Evolutionary conservation across 306 rosid genomes (phyloP).

Genomic region (Crotalaria pallida): DNA sequence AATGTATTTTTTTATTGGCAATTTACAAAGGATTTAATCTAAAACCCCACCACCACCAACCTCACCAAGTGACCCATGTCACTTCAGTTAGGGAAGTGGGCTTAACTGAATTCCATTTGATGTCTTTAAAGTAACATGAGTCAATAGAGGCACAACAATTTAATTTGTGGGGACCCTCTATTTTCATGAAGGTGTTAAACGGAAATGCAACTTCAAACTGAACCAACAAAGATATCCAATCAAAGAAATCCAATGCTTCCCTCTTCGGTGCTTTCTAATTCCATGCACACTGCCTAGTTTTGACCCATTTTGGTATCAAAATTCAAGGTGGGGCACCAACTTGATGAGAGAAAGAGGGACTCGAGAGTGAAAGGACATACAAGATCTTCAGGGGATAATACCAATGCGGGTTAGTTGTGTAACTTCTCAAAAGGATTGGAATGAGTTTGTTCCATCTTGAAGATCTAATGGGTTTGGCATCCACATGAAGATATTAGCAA

Average conservation of each 20-base stretch:
- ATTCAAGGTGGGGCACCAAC: slow-evolving; percentile 58
- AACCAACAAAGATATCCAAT: slow-evolving; percentile 20
- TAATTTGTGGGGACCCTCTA: slow-evolving; percentile 12
- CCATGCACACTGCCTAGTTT: neutral
- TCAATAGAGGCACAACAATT: neutral
- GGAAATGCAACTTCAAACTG: slow-evolving; percentile 6
- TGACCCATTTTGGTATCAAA: slow-evolving; percentile 36
- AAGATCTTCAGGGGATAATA: slow-evolving; percentile 23
- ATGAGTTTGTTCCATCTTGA: slow-evolving; percentile 22
- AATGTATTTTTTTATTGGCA: neutral
- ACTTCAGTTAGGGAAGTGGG: slow-evolving; percentile 56
- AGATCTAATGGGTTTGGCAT: neutral
- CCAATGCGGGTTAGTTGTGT: slow-evolving; percentile 34
- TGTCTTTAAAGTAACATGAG: slow-evolving; percentile 16
- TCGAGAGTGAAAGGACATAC: neutral
- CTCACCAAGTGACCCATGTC: slow-evolving; percentile 60
- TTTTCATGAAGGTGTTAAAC: slow-evolving; percentile 3
- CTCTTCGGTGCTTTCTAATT: neutral
- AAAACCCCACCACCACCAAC: slow-evolving; percentile 36
- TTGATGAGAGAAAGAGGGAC: neutral
- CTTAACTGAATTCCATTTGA: slow-evolving; percentile 51
- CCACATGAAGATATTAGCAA: neutral
- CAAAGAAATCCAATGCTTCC: neutral
- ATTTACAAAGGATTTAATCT: neutral
- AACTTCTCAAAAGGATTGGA: slow-evolving; percentile 6